A percentile compares a stretch with the other conserved stretches of the same genome.
These are phyloP conservation scores for Cyclotella cryptica DNA, from an alignment of 108 stramenopile genomes.

Conservation along the genomic window DNA sequence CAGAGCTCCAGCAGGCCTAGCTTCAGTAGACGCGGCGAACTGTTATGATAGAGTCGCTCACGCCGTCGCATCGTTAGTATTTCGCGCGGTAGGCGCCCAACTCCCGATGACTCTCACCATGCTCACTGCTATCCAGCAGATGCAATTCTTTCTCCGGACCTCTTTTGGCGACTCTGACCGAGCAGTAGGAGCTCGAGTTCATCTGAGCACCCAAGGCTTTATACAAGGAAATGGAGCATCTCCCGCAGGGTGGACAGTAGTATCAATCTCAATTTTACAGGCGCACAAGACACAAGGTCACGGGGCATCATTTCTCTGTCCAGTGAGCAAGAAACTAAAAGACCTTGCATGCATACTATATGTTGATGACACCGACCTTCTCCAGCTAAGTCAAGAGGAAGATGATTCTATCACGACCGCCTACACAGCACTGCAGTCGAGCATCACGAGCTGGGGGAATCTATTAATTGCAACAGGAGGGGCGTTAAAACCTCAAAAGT, in stretches of 20 bases:
- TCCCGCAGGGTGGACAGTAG: neutral
- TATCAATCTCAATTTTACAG: conserved; percentile 10
- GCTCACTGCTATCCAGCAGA: conserved; percentile 20
- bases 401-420: neutral
- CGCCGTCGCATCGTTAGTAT: conserved; percentile 10
- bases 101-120: neutral
- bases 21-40: conserved; percentile 26
- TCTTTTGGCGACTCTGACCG: conserved; percentile 17
- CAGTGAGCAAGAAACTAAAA: conserved; percentile 1
- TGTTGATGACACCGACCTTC: conserved; percentile 17
- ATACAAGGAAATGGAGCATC: conserved; percentile 15
- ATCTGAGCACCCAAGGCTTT: conserved; percentile 14
- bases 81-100: conserved; percentile 16
- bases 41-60: conserved; percentile 22
- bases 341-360: neutral
- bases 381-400: neutral
- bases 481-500: neutral
- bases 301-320: conserved; percentile 14
- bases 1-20: conserved; percentile 1
- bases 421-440: neutral
- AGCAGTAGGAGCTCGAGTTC: neutral
- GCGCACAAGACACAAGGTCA: conserved; percentile 16
- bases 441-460: conserved; percentile 9
- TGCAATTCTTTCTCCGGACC: conserved; percentile 12
- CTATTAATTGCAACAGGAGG: neutral